Evolutionary conservation across 148 eudicot species (phyloP), one percentile per base, ranked within the genome.

Genomic region (Arbutus unedo): DNA sequence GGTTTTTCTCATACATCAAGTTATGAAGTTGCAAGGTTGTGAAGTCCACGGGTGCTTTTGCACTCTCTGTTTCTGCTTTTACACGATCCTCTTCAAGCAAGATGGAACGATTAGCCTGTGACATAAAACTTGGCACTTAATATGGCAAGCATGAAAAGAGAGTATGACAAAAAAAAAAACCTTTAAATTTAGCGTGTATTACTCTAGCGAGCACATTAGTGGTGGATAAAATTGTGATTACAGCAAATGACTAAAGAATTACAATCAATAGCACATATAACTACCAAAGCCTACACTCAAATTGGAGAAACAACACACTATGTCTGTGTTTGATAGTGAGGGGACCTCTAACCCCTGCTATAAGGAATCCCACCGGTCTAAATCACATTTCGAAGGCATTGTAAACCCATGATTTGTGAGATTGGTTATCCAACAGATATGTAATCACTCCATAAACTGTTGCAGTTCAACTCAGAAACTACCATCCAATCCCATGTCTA

Each of bases 1-100:
- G 96, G 87, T 88, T 96, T 87, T 96, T 96, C 90, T 96, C 99
- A 84, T 96, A 94, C 93, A 93, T 94, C 91, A 96, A 89, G 83
- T 94, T 96, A 83, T 96, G 98, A 41, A 96, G 97, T 86, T 96
- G 98, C 91, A 96, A 85, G 31, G 94, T 93, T 3, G 98, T 94
- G 74, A 91, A 93, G 85, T 96, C 99, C 15, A 96, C 99, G 3
- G 99, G 94, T 86, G 93, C 93, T 84, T 96, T 96, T 45, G 96
- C 97, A 74, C 91, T 84, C 83, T 96, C 96, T 49, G 99, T 94
- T 85, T 94, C 99, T 21, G 94, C 86, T 85, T 94, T 96, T 53
- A 92, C 90, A 41, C 86, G 90, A 88, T 96, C 99, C 88, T 96
- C 99, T 90, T 94, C 94, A 75, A 91, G 86, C 88, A 96, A 91